A percentile compares a stretch with the other conserved stretches of the same genome.
Evolutionary conservation across 805 yeast species (phyloP).

Genomic region (Myxozyma vanderwaltii): DNA sequence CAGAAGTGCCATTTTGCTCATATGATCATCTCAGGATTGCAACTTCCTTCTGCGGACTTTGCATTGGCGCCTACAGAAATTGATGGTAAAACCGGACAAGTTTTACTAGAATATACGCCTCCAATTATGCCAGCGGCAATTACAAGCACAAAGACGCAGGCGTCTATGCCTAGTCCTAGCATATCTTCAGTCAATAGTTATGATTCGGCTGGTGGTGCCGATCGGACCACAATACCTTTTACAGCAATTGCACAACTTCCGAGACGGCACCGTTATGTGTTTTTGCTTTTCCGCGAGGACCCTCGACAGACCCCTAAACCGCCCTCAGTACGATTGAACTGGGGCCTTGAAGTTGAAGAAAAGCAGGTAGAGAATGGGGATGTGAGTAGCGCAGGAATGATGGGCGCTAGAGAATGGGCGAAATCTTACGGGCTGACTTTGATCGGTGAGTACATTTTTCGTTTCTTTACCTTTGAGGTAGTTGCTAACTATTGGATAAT

Average conservation of each 20-base stretch:
- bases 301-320: conserved; percentile 7
- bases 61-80: background rate
- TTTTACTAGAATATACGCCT: conserved; percentile 2
- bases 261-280: conserved; percentile 11
- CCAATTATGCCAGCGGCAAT: conserved; percentile 3
- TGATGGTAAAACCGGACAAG: background rate
- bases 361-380: background rate
- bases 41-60: background rate
- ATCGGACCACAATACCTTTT: too few relatives aligned
- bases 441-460: conserved; percentile 1
- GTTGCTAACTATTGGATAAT: background rate
- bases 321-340: conserved; percentile 11
- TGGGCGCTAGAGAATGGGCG: conserved; percentile 28
- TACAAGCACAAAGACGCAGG: background rate
- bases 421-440: conserved; percentile 11
- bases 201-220: too few relatives aligned
- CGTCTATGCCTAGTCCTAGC: background rate
- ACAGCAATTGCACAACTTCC: background rate
- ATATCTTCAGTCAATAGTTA: background rate
- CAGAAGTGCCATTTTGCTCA: conserved; percentile 16
- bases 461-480: background rate
- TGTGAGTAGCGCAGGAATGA: background rate
- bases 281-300: conserved; percentile 21
- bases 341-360: conserved; percentile 9
- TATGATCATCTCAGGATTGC: conserved; percentile 17